Base-by-base conservation (phyloP, 495 filamentous ascomycete genomes). In the Pyrenula massariospora region DNA sequence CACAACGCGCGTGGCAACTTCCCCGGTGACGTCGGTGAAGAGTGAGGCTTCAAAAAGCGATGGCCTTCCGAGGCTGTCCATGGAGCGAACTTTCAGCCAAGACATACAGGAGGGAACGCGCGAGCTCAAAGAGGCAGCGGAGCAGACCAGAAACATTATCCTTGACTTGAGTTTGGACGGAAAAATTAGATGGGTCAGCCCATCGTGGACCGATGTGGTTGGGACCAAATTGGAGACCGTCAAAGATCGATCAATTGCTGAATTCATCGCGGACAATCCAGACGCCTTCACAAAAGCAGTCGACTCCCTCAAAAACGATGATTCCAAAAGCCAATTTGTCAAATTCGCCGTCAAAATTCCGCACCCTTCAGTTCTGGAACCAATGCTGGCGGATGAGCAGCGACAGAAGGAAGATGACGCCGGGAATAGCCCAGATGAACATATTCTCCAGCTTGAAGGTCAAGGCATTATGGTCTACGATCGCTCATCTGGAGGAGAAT, bases 391-490 rank as follows among this genome's bases (percentile, higher is more conserved):
- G 58, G 58, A 68, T 48, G 62, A 62, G 19, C 59, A 54, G 51
- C 63, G 71, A 36, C 55, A 67, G 12, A 70, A 72, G n/a, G 75
- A 77, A 49, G 67, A 68, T 54, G 76, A 71, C 55, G 70, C 68
- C 48, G 73, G 75, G 42, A 65, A 73, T 11, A 63, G 67, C 22
- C 62, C 77, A 51, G 70, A 74, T 22, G 70, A 80, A 24, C 71
- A 79, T 47, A 73, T 84, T 50, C 70, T 97, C 56, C 84, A 86
- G 55, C 77, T 98, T 57, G 94, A 98, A 71, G 93, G 87, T 49
- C 93, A 98, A 71, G 93, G 93, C 15, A 97, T 98, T 60, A 91
- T 97, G 85, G 88, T 96, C 8, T 96, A 93, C 68, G 92, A 96
- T 66, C 83, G 88, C 54, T 82, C 87, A 11, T 86, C 89, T 48